Evolutionary conservation across 805 yeast species (phyloP).

Genomic region (Scheffersomyces coipomensis): DNA sequence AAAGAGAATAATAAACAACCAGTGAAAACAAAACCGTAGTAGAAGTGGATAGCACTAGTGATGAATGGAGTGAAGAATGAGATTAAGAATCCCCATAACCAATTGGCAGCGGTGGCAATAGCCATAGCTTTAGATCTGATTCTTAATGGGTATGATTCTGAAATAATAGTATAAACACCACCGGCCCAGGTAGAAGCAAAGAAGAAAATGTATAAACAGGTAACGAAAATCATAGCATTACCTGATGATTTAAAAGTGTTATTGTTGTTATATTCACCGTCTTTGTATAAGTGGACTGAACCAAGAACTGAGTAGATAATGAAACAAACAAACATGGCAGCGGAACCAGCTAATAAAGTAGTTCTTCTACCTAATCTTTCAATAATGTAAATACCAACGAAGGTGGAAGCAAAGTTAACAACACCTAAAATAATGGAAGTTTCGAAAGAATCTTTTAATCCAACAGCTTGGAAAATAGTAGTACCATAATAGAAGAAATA

Average conservation of each 20-base stretch:
- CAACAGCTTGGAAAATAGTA: conserved; percentile 51
- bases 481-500: conserved; percentile 65
- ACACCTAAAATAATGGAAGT: conserved; percentile 56
- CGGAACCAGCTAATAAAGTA: conserved; percentile 43
- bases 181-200: conserved; percentile 82
- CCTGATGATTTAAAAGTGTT: conserved; percentile 51
- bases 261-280: conserved; percentile 37
- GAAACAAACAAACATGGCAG: conserved; percentile 56
- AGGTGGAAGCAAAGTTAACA: conserved; percentile 55
- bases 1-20: conserved; percentile 63
- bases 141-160: conserved; percentile 68
- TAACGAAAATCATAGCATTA: conserved; percentile 58
- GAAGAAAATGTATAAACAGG: conserved; percentile 63
- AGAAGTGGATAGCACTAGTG: conserved; percentile 58
- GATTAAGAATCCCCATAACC: conserved; percentile 63
- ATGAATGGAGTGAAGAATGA: conserved; percentile 69
- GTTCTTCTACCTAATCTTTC: conserved; percentile 52
- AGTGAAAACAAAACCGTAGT: conserved; percentile 64
- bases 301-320: conserved; percentile 63
- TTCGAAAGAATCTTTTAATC: conserved; percentile 51
- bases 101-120: conserved; percentile 62
- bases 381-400: conserved; percentile 48
- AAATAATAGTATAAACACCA: conserved; percentile 60
- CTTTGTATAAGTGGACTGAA: conserved; percentile 42
- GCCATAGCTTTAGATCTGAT: conserved; percentile 64